Evolutionary conservation across 78 protist species (phyloP), one percentile per base, ranked within the genome.

Genomic region (Speleostelium caveatum): DNA sequence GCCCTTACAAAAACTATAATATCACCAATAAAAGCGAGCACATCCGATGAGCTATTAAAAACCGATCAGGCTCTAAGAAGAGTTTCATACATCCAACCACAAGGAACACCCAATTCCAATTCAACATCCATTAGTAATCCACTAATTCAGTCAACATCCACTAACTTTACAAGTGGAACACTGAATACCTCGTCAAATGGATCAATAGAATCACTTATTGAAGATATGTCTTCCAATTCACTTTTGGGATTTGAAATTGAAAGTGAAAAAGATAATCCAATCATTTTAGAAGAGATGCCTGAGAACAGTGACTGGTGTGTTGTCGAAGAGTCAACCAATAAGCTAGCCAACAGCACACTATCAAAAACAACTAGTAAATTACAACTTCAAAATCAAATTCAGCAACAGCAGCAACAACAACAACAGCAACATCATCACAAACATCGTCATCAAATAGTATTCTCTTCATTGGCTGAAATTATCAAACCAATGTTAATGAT

Each of bases 231-330:
- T n/a, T n/a, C n/a, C n/a, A n/a, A n/a, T n/a, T n/a, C n/a, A n/a
- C n/a, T n/a, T n/a, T n/a, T 83, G 21, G 91, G 91, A 3, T 83
- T 83, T 83, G 91, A 83, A 58, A 83, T 83, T 51, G 49, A 22
- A 45, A 33, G 21, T 4, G 51, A 53, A 58, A 56, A 22, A 38
- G 73, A 28, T 36, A 49, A 7, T 68, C 24, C 14, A 30, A 65
- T 45, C 5, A 10, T 61, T n/a, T 69, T 66, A 28, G 91, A 83
- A 24, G 80, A 83, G 39, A 60, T 24, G 14, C 79, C 67, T 60
- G 79, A 67, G 32, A 17, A 49, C 7, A n/a, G 38, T 0, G 89
- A 83, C 5, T 83, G 91, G 91, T 83, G 79, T 59, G 19, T 83
- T 16, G 77, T 83, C 1, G 65, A 38, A 10, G 91, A 83, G n/a